These are phyloP conservation scores for Hymenoscyphus linearis DNA, from an alignment of 2,329 filamentous ascomycete genomes.

Conservation along the genomic window DNA sequence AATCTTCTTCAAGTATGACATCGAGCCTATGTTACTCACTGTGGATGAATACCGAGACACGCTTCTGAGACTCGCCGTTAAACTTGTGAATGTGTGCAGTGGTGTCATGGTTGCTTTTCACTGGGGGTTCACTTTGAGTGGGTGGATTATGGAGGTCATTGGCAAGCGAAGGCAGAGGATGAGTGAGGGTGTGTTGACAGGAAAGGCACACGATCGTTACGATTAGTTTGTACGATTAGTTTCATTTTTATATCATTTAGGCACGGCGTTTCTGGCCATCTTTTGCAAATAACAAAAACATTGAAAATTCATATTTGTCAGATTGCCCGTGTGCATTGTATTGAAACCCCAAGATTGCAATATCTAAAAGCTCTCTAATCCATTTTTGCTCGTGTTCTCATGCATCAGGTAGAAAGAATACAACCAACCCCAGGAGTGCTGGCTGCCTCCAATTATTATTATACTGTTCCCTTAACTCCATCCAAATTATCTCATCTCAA, in stretches of 20 bases:
- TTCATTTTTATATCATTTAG: slow-evolving; percentile 4
- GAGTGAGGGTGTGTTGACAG: slow-evolving; percentile 34
- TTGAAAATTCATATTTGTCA: not conserved
- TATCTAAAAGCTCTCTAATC: not conserved
- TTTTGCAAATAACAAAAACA: not conserved
- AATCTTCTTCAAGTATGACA: slow-evolving; percentile 98
- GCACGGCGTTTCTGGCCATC: not conserved
- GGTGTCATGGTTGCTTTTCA: slow-evolving; percentile 90
- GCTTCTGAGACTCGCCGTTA: slow-evolving; percentile 68
- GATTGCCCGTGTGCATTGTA: not conserved
- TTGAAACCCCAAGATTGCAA: not conserved
- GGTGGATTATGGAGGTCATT: slow-evolving; percentile 61
- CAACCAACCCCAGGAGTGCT: not conserved
- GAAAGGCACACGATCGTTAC: slow-evolving; percentile 27
- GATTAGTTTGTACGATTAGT: slow-evolving; percentile 19
- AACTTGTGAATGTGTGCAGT: slow-evolving; percentile 83
- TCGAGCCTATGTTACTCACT: slow-evolving; percentile 86
- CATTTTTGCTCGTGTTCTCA: not conserved
- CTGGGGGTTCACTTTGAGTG: slow-evolving; percentile 82
- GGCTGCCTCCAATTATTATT: slow-evolving; percentile 3
- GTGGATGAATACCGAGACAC: slow-evolving; percentile 77
- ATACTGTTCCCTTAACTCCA: slow-evolving; percentile 2
- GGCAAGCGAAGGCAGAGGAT: slow-evolving; percentile 35
- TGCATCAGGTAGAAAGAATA: slow-evolving; percentile 1
- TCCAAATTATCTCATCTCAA: slow-evolving; percentile 1